A percentile compares a stretch with the other conserved stretches of the same genome.
Evolutionary conservation across 2,329 filamentous ascomycete genomes (phyloP).

Genomic region (Eurotiales sp.): DNA sequence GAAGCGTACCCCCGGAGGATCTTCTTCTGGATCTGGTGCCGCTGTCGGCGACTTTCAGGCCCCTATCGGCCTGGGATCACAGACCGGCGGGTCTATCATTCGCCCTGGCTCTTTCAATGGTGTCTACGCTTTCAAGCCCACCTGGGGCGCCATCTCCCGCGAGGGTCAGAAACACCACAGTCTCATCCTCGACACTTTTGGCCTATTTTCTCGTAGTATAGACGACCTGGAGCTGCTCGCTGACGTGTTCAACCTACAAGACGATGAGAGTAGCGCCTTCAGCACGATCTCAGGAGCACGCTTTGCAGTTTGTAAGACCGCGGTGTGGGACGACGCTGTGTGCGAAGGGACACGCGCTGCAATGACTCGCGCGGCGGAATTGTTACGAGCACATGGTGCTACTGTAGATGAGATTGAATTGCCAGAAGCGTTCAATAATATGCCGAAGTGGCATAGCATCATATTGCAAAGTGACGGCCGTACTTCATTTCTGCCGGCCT

Average conservation of each 20-base stretch:
- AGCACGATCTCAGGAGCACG: slow-evolving; percentile 44
- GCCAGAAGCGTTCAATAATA: slow-evolving; percentile 42
- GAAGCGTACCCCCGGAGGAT: slow-evolving; percentile 60
- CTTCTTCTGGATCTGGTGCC: slow-evolving; percentile 63
- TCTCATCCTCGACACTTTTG: slow-evolving; percentile 59
- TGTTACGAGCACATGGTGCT: slow-evolving; percentile 48
- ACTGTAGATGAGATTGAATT: slow-evolving; percentile 55
- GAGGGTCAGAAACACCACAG: slow-evolving; percentile 60
- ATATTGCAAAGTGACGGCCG: slow-evolving; percentile 52
- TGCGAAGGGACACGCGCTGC: slow-evolving; percentile 30
- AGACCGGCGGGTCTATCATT: slow-evolving; percentile 63
- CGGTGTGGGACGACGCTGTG: slow-evolving; percentile 46
- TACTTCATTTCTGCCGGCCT: neutral
- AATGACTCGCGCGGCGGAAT: slow-evolving; percentile 28
- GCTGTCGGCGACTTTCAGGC: slow-evolving; percentile 64
- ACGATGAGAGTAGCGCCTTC: slow-evolving; percentile 39
- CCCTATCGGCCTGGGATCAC: slow-evolving; percentile 59
- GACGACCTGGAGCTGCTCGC: slow-evolving; percentile 57
- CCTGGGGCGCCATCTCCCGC: slow-evolving; percentile 59
- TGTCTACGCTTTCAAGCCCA: slow-evolving; percentile 63
- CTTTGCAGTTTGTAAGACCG: slow-evolving; percentile 55
- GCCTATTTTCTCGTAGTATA: slow-evolving; percentile 56
- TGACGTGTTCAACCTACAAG: slow-evolving; percentile 52
- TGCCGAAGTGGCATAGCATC: slow-evolving; percentile 52
- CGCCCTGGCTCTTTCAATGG: slow-evolving; percentile 64